Conservation (phyloP, 192 early-diverging fungal species). For the Dispira simplex region DNA sequence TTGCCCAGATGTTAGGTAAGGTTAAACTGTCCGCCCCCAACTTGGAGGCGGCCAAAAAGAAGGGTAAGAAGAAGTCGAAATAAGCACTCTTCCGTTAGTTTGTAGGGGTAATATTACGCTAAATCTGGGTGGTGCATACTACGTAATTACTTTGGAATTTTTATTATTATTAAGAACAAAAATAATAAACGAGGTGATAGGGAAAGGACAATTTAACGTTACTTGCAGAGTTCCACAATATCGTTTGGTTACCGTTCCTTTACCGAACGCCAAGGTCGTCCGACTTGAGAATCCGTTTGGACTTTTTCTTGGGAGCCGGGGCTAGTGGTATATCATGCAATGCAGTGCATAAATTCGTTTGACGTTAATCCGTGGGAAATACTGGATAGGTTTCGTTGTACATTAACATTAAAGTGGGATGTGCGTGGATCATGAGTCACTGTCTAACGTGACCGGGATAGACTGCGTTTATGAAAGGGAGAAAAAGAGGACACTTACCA, state of each 20-base stretch:
- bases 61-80: slow-evolving; percentile 21
- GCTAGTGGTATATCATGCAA: slow-evolving; percentile 43
- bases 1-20: slow-evolving; percentile 72
- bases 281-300: slow-evolving; percentile 67
- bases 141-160: no score
- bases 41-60: slow-evolving; percentile 45
- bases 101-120: no score
- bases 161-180: no score
- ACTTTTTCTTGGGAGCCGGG: slow-evolving; percentile 79
- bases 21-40: slow-evolving; percentile 70
- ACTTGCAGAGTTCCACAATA: no score
- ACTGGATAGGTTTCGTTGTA: background rate
- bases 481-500: slow-evolving; percentile 28
- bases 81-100: no score
- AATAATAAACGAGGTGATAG: no score
- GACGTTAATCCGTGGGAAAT: background rate
- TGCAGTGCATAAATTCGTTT: background rate
- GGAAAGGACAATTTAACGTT: no score
- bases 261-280: background rate
- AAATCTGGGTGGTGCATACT: no score
- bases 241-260: no score
- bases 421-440: background rate
- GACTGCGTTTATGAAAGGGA: background rate
- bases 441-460: background rate
- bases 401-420: background rate